Base-by-base conservation (phyloP, 2,329 filamentous ascomycete genomes). In the Cladosporium velox region DNA sequence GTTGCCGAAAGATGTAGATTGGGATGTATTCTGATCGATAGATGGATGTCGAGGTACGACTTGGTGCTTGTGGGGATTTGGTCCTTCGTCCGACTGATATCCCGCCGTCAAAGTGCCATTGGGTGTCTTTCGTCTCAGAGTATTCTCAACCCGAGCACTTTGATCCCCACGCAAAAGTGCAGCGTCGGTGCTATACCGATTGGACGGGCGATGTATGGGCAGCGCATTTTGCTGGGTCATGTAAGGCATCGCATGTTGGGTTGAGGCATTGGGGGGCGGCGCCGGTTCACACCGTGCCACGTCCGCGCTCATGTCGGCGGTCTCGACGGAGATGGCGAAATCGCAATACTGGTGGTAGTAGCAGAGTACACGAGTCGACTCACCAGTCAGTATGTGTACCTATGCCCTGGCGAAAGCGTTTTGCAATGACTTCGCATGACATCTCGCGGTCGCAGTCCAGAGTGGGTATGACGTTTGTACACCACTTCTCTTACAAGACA, bases 51-150 rank as follows among this genome's bases (percentile, higher is more conserved):
- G 47, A 3, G 91, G 88, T 32, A 96, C 82, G 24, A 95, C 83
- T 75, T 97, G 87, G 76, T 97, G 93, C 79, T 97, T 97, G 1
- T 89, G 88, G 35, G 74, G 69, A 34, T 72, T 70, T 21, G 67
- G 35, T 24, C 72, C 70, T 44, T 74, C 73, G 12, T 69, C 70
- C 5, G 91, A 91, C 83, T 98, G 93, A 74, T 97, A 97, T 12
- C 92, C 93, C 64, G 91, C 92, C 70, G 94, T 90, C 68, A 98
- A 86, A 44, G 93, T 97, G n/a, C 94, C 95, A 74, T 90, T 94
- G 4, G 94, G 95, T 10, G 94, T 98, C 79, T 98, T 98, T 70
- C 94, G 88, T 70, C 94, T 88, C 65, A 97, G 83, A 72, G 92
- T 91, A 77, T 96, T 89, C 77, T 97, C 92, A 64, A 77, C 77